Base-by-base conservation (phyloP, 176 grass and related monocot genomes). In the Raddia distichophylla region DNA sequence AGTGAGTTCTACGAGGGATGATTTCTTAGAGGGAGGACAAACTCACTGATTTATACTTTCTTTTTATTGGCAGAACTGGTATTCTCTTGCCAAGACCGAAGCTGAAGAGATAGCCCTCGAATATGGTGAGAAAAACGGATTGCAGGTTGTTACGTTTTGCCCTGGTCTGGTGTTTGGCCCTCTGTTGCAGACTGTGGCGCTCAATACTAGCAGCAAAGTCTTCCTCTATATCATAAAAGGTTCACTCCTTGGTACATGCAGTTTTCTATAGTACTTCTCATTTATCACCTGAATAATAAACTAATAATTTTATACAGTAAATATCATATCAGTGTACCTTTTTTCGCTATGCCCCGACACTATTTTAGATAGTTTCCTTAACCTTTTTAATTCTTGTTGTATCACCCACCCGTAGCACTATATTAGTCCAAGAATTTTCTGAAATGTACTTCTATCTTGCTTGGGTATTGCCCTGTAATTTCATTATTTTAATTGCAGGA, bases 101-200 rank as follows among this genome's bases (percentile, higher is more conserved):
- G 67, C 87, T 52, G 87, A 93, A 76, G 76, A 80, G 17, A 86
- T 65, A 37, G 84, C 84, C 20, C 60, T 89, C 48, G 80, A 89
- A 8, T 84, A 81, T 3, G 69, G 16, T 2, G 8, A 81, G 64
- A 76, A 72, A 53, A 87, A 73, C n/a, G 85, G 81, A 3, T 60
- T 82, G 44, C 71, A 91, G 13, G 51, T 91, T 6, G 37, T 71
- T 2, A 78, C 77, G 2, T 9, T 85, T 48, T 77, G 50, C 32
- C 89, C 85, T 45, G 35, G 47, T 7, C 9, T 84, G 5, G 60
- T 81, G 16, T 37, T 88, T 61, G 81, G 85, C 1, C 86, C 85
- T 33, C 59, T 89, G 57, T 63, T 88, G 61, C 82, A 89, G 11
- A 37, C 49, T 49, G 68, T 83, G 43, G 13, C 0, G 3, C 17